Conservation (phyloP, 805 yeast species). For the Cyberlindnera japonica region DNA sequence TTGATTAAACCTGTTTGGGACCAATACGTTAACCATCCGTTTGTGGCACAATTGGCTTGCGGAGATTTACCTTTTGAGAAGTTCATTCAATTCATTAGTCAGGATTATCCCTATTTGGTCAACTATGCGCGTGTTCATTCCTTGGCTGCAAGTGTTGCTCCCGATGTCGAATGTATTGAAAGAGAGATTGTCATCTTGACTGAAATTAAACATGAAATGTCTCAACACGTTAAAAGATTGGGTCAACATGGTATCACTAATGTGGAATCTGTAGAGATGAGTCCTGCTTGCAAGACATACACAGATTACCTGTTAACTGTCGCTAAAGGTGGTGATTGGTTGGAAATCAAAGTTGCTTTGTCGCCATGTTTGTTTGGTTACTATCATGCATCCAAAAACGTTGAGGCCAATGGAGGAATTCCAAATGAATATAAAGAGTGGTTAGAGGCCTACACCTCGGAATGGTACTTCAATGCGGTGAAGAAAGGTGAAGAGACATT, state of each 20-base stretch:
- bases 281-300: slow-evolving; percentile 56
- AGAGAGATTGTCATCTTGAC: slow-evolving; percentile 48
- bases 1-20: slow-evolving; percentile 53
- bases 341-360: slow-evolving; percentile 62
- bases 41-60: slow-evolving; percentile 50
- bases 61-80: slow-evolving; percentile 45
- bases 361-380: slow-evolving; percentile 76
- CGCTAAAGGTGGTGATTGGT: slow-evolving; percentile 53
- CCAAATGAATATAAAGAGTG: slow-evolving; percentile 39
- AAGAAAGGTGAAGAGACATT: slow-evolving; percentile 46
- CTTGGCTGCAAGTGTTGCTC: slow-evolving; percentile 60
- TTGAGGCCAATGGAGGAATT: slow-evolving; percentile 32
- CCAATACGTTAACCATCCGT: slow-evolving; percentile 56
- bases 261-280: slow-evolving; percentile 44
- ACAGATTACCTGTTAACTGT: slow-evolving; percentile 55
- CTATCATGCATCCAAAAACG: slow-evolving; percentile 42
- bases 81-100: slow-evolving; percentile 48
- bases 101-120: slow-evolving; percentile 68
- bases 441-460: slow-evolving; percentile 59
- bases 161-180: slow-evolving; percentile 46
- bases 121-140: slow-evolving; percentile 67
- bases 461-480: slow-evolving; percentile 54
- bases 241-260: slow-evolving; percentile 36
- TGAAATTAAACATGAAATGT: slow-evolving; percentile 52
- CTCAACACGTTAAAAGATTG: slow-evolving; percentile 51